phyloP scores from a whole-genome alignment of 2,329 filamentous ascomycete species.

The Colletotrichum spaethianum region DNA sequence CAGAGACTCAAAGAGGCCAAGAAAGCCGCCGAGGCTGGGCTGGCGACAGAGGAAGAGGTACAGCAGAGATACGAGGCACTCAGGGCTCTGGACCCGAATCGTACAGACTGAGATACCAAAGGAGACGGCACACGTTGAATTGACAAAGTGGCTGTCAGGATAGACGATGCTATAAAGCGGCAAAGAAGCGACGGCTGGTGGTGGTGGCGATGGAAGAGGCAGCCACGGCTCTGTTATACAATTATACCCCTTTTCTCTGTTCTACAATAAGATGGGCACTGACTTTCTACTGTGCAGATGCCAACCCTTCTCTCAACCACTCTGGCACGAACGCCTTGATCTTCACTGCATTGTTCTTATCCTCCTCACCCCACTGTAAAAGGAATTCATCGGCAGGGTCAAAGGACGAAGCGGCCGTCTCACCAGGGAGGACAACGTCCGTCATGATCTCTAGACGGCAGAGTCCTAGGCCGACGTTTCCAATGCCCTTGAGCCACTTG shows the following conservation, averaged over 20 bases:
- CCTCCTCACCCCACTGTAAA: constrained; percentile 39
- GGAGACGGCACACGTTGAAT: background rate
- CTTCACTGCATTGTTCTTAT: constrained; percentile 61
- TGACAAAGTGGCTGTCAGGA: background rate
- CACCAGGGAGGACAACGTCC: constrained; percentile 78
- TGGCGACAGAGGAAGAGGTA: constrained; percentile 59
- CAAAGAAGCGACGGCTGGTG: background rate
- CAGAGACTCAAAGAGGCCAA: constrained; percentile 67
- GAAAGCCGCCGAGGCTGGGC: constrained; percentile 64
- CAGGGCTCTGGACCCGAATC: constrained; percentile 14
- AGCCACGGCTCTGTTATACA: constrained; percentile 13
- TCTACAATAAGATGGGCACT: constrained; percentile 27
- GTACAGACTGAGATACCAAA: background rate
- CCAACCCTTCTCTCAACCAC: constrained; percentile 72
- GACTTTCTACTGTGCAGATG: constrained; percentile 33
- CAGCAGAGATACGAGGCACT: constrained; percentile 42
- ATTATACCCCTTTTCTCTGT: constrained; percentile 40
- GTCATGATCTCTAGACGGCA: constrained; percentile 95
- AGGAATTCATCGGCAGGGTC: constrained; percentile 60
- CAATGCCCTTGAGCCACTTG: constrained; percentile 83
- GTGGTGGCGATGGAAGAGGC: constrained; percentile 6
- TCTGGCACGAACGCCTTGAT: constrained; percentile 87
- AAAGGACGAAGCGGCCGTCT: constrained; percentile 74
- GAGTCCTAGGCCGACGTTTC: constrained; percentile 88
- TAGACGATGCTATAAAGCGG: background rate